Percentiles rank a stretch among this genome's conserved stretches.
Conservation (phyloP, 495 filamentous ascomycete species). For the Letharia lupina region DNA sequence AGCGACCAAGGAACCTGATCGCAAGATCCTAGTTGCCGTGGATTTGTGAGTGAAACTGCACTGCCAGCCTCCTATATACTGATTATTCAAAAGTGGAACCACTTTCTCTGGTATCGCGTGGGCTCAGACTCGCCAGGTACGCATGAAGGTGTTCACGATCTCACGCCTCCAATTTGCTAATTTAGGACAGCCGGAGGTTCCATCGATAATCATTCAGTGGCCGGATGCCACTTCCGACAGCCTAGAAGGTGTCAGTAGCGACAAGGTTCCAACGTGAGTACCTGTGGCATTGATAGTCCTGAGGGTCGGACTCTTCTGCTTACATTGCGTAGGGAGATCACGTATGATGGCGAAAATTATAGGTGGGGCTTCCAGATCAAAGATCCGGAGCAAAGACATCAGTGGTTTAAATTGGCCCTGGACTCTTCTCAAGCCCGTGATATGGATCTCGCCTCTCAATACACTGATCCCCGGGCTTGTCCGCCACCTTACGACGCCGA, state of each 20-base stretch:
- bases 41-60: conserved; percentile 18
- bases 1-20: conserved; percentile 7
- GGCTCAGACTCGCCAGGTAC: conserved; percentile 32
- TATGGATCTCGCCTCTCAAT: not conserved
- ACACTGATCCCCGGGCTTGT: conserved; percentile 16
- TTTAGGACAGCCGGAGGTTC: conserved; percentile 26
- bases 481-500: conserved; percentile 41
- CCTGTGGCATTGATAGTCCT: not conserved
- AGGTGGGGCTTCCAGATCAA: conserved; percentile 46
- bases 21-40: conserved; percentile 23
- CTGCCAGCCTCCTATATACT: not conserved
- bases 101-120: conserved; percentile 45
- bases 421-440: conserved; percentile 22
- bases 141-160: conserved; percentile 1
- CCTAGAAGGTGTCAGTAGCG: conserved; percentile 29
- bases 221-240: conserved; percentile 23
- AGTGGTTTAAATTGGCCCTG: conserved; percentile 49
- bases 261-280: conserved; percentile 32
- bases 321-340: conserved; percentile 24
- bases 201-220: conserved; percentile 26
- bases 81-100: conserved; percentile 36
- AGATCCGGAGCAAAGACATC: conserved; percentile 32
- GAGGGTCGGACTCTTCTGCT: not conserved
- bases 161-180: not conserved
- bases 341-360: conserved; percentile 31